Base-by-base conservation (phyloP, 2,329 filamentous ascomycete genomes). In the Xylaria sp. region DNA sequence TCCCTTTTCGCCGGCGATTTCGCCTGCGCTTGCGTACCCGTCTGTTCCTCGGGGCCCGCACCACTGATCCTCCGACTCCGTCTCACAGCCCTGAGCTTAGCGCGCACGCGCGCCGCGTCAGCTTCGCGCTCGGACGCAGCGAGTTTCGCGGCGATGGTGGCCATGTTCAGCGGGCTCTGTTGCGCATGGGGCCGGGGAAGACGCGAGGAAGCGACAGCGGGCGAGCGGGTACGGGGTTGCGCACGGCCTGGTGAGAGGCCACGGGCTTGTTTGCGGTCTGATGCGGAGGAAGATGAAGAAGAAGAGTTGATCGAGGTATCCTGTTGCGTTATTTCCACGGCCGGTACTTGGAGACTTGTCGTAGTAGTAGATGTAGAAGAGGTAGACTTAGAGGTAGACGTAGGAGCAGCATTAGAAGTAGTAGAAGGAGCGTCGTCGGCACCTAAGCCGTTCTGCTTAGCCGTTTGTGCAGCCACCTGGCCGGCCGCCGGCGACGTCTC, bases 51-150 rank as follows among this genome's bases (percentile, higher is more conserved):
- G n/a, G 13, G 37, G 0, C 5, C 55, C 7, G 31, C 25, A 34
- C 46, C 59, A 70, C 68, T 60, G 75, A 64, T 65, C 72, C 65
- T 37, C 34, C 79, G 78, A 67, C 78, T 79, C 13, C 79, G 54
- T 41, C 84, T 79, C 2, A 86, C 86, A 0, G 89, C 88, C 73
- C 84, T 86, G 37, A 91, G 82, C 76, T 90, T 91, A 2, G 89
- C 89, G 3, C 88, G 82, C 0, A 90, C 88, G 28, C 89, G 84
- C 1, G 88, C 88, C 1, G 89, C 89, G 71, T 90, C 88, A 3
- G 89, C 89, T 63, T 90, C 88, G 20, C 87, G 83, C 72, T 91
- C 89, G 0, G 88, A 88, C 1, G 89, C 89, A 0, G 88, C 89
- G 0, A 91, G 82, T 78, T 91, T 91, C 34, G 88, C 88, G 0